Percentiles rank a stretch among this genome's conserved stretches.
phyloP scores from a whole-genome alignment of 805 yeast species.

The Suhomyces prunicola region DNA sequence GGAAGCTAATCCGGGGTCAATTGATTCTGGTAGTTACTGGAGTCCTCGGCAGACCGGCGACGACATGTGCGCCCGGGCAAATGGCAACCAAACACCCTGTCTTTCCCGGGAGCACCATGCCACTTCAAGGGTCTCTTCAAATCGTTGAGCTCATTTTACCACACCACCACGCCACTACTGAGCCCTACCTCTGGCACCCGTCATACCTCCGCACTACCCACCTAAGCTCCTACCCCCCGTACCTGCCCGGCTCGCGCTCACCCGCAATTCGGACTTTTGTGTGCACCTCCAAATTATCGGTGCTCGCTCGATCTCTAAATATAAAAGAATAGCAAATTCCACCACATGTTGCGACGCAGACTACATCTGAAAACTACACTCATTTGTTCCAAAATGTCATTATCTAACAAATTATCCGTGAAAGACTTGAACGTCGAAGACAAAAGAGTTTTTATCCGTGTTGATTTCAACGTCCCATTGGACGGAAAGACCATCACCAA shows the following conservation, averaged over 20 bases:
- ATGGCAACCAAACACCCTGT: neutral
- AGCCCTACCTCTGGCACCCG: neutral
- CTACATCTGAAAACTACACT: neutral
- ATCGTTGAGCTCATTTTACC: neutral
- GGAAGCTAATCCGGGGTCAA: neutral
- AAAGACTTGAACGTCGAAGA: conserved; percentile 81
- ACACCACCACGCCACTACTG: conserved; percentile 2
- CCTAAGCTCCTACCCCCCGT: neutral
- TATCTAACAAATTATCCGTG: conserved; percentile 89
- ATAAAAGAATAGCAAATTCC: neutral
- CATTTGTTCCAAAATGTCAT: conserved; percentile 60
- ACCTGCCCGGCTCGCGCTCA: conserved; percentile 2
- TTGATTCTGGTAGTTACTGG: neutral
- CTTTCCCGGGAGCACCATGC: neutral
- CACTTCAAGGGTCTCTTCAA: neutral
- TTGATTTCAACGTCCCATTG: conserved; percentile 92
- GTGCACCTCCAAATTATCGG: conserved; percentile 1
- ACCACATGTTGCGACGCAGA: conserved; percentile 13
- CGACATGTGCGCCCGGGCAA: neutral
- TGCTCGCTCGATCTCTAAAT: neutral
- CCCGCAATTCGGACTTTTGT: conserved; percentile 5
- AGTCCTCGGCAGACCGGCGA: neutral
- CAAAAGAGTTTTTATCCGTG: conserved; percentile 98
- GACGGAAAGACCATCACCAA: conserved; percentile 97
- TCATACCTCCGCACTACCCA: neutral